Conservation (phyloP, 306 rosid species). For the Ceratonia siliqua region DNA sequence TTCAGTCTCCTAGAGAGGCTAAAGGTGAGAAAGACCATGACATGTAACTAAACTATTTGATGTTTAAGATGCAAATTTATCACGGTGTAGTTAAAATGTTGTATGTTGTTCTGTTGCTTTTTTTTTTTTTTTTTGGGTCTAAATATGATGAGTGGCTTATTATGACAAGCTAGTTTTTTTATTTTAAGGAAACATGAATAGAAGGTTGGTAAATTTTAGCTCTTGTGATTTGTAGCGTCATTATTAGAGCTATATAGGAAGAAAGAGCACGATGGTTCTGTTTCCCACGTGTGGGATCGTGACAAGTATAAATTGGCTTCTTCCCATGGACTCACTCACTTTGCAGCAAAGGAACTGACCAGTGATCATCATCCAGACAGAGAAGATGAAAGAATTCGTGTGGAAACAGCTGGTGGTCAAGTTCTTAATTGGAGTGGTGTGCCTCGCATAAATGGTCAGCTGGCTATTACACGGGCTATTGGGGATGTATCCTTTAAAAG, state of each 20-base stretch:
- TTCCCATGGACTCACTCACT: constrained; percentile 57
- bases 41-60: constrained; percentile 6
- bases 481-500: constrained; percentile 84
- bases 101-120: background rate
- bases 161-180: constrained; percentile 1
- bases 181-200: constrained; percentile 29
- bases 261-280: constrained; percentile 58
- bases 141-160: constrained; percentile 19
- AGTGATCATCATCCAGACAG: constrained; percentile 95
- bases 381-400: constrained; percentile 83
- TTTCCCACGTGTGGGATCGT: constrained; percentile 56
- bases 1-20: constrained; percentile 78
- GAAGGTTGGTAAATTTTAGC: constrained; percentile 33
- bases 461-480: constrained; percentile 87
- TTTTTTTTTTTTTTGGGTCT: constrained; percentile 7
- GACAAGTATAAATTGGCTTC: constrained; percentile 57
- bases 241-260: constrained; percentile 72
- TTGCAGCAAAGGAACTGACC: constrained; percentile 85
- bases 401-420: constrained; percentile 95
- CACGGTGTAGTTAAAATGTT: constrained; percentile 19
- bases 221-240: constrained; percentile 60
- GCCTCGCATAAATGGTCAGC: constrained; percentile 86
- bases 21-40: constrained; percentile 62
- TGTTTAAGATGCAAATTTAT: constrained; percentile 8
- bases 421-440: constrained; percentile 87